Base-by-base conservation (phyloP, 1,284 basidiomycete species). In the Inonotus obliquus region DNA sequence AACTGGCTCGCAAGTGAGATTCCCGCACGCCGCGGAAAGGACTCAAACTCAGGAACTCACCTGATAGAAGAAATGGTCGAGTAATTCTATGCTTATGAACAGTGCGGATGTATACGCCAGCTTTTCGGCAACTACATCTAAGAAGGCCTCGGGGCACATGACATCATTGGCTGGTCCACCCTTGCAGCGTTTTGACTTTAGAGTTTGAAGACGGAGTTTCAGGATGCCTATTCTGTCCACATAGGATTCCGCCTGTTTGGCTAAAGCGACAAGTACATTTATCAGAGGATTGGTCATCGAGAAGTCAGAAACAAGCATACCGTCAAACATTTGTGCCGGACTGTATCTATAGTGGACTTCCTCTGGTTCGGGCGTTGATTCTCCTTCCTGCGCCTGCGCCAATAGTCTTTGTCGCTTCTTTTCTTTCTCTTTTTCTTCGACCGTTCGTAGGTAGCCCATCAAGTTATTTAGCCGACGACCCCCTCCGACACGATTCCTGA, bases 51-150 rank as follows among this genome's bases (percentile, higher is more conserved):
- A 27, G 23, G 25, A 37, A 70, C 80, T 59, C 67, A 91, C 92
- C 79, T 95, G 93, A 72, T 98, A 98, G 79, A 99, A 98, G 82
- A 99, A 99, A 70, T 98, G 95, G 70, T 96, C 92, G 1, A 99
- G 83, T 9, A 99, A 80, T 74, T 99, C 96, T 63, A 98, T 96
- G 76, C 93, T 98, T 81, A 99, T 96, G 76, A 99, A 99, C 91
- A 98, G 95, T 1, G 96, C 88, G 0, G 94, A 92, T 0, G 96
- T 98, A 72, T 96, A 92, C 0, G 96, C 94, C 38, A 99, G 81
- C 76, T 99, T 98, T 74, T 98, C 94, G 1, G 96, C 94, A 10
- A 99, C 94, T 32, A 97, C 94, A 68, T 95, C 90, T 63, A 99
- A 80, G 82, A 99, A 99, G 0, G 92, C 91, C 73, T 99, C 97